Base-by-base conservation (phyloP, 768 basidiomycete genomes). In the Rhodotorula babjevae region DNA sequence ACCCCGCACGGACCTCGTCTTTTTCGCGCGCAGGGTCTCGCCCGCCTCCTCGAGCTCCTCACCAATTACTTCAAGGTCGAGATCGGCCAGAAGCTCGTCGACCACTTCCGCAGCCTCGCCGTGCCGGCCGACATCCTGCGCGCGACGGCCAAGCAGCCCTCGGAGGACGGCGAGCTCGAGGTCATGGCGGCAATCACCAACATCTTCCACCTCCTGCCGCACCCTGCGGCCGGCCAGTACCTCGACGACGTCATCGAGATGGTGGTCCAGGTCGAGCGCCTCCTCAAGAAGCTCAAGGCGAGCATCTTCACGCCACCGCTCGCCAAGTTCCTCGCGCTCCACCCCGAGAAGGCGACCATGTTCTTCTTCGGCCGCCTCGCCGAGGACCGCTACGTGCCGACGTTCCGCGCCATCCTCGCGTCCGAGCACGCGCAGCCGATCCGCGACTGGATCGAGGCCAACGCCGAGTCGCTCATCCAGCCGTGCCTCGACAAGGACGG, bases 51-150 rank as follows among this genome's bases (percentile, higher is more conserved):
- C 61, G 93, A 96, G 80, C 86, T 99, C 14, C 83, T 99, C 67
- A 96, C 93, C 52, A 97, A 97, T 80, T 98, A 99, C 82, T 99
- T 99, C 87, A 98, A 97, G 81, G 95, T 99, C 27, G 96, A 99
- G 83, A 98, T 99, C 71, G 96, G 96, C 1, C 87, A 91, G 81
- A 99, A 99, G 82, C 87, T 99, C 14, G 84, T 99, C 31, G 96
- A 98, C 78, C 96, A 99, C 80, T 97, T 95, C 82, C 88, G 89
- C 56, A 87, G 90, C 50, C 89, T 99, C 31, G 91, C 95, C 36
- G 93, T 95, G 78, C 89, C 92, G 23, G 88, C 89, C 75, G 88
- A 91, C 84, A 85, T 97, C 40, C 85, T 86, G 68, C 87, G 87
- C 60, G 90, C 93, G 0, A 88, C 92, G 0, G 87, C 87, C 69